Base-by-base conservation (phyloP, 2,329 filamentous ascomycete genomes). In the Trichophyton simii region DNA sequence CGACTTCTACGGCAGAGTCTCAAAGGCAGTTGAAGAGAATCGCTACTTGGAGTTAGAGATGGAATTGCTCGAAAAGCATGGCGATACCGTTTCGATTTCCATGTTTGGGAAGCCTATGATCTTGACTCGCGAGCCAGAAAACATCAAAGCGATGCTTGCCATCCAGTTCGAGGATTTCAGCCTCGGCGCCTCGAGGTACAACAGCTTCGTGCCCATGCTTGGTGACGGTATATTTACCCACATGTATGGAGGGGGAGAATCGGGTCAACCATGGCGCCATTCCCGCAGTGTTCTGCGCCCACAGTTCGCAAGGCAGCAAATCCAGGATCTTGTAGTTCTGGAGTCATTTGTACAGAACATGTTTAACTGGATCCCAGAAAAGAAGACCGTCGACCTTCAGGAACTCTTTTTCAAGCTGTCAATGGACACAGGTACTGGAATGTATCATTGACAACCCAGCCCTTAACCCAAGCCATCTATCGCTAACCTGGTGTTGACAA, bases 71-170 rank as follows among this genome's bases (percentile, higher is more conserved):
- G 59, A 64, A 22, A 20, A 58, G 22, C 25, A 59, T 18, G 63
- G 63, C 8, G 63, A 64, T 25, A 64, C 63, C 2, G 61, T 61
- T 34, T 9, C 31, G 4, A 31, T 57, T 38, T 54, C 60, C n/a
- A 67, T 64, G 57, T 64, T 64, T 46, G 61, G 61, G 2, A 59
- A 57, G 11, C 59, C 61, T 11, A 59, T 87, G 22, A 72, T 94
- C 63, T 80, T 94, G 68, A 96, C 91, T 0, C 83, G 83, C 3
- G 90, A 96, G 66, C 87, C 88, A 0, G 89, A 95, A 69, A 96
- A 95, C 70, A 87, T 95, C 76, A 95, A 95, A 73, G 89, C 91
- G 3, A 80, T 96, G 20, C 79, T 96, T 18, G 88, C 91, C 0
- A 87, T 87, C 0, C 89, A 96, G 70, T 96, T 96, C 69, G 75